Percentiles rank a stretch among this genome's conserved stretches.
These are phyloP conservation scores for Kurtzmaniella quercitrusa DNA, from an alignment of 1,139 yeast genomes.

Conservation along the genomic window DNA sequence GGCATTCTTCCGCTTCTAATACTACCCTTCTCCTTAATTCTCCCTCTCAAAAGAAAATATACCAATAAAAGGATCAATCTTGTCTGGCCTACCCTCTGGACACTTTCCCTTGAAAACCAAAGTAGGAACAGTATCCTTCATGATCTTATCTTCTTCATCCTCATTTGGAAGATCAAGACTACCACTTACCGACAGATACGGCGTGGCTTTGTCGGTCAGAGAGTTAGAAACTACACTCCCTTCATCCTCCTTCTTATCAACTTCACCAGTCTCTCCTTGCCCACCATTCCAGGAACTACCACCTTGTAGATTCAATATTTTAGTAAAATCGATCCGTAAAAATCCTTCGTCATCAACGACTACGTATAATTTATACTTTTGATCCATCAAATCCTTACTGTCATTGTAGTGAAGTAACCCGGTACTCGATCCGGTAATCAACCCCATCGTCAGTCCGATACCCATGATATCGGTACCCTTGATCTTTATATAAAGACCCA, in stretches of 20 bases:
- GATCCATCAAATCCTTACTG: slow-evolving; percentile 42
- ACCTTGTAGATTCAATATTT: slow-evolving; percentile 28
- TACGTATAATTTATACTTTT: slow-evolving; percentile 51
- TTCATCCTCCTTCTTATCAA: neutral
- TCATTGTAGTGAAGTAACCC: slow-evolving; percentile 52
- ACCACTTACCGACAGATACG: slow-evolving; percentile 2
- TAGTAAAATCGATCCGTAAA: slow-evolving; percentile 51
- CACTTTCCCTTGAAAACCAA: slow-evolving; percentile 49
- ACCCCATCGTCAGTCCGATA: slow-evolving; percentile 57
- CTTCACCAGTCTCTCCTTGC: neutral
- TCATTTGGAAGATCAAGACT: slow-evolving; percentile 1
- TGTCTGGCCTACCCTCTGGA: slow-evolving; percentile 53
- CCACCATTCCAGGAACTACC: neutral
- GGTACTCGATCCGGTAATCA: slow-evolving; percentile 48
- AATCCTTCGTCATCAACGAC: slow-evolving; percentile 46
- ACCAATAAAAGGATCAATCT: slow-evolving; percentile 53
- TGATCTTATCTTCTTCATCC: slow-evolving; percentile 2
- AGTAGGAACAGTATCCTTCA: slow-evolving; percentile 27
- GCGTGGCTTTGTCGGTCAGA: neutral
- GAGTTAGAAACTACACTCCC: neutral
- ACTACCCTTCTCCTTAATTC: slow-evolving; percentile 13
- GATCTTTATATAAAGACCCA: slow-evolving; percentile 50
- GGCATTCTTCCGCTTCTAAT: neutral
- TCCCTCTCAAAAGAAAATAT: slow-evolving; percentile 51
- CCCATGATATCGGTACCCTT: slow-evolving; percentile 52